Base-by-base conservation (phyloP, 177 flowering plant species). In the Tripterygium wilfordii region DNA sequence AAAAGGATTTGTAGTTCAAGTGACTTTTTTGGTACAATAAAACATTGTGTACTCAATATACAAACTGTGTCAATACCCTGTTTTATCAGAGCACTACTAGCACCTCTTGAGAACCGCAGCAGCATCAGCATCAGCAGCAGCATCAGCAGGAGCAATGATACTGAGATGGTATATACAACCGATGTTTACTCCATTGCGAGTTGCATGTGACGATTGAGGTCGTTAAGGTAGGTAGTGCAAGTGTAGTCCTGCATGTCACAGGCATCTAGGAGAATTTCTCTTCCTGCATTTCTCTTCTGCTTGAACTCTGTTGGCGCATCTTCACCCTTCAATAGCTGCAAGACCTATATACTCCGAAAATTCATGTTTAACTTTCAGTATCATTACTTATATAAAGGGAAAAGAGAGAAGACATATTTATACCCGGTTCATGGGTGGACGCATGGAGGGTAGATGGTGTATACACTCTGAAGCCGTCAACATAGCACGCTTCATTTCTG, bases 371-470 rank as follows among this genome's bases (percentile, higher is more conserved):
- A 20, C 12, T 4, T 20, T 20, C 10, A 1, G n/a, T n/a, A n/a
- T n/a, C 2, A 10, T 40, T 3, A 22, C 10, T n/a, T 19, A 20
- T 21, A 3, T 20, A 21, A 4, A n/a, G n/a, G n/a, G 26, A 4
- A 40, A 19, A 21, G 5, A 10, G 2, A 21, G 3, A 5, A 22
- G 44, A 40, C 15, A 2, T 12, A 15, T n/a, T n/a, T n/a, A 24
- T 64, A 88, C 99, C 80, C 54, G 52, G 1, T 32, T 72, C 99
- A 94, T 94, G 66, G 57, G 41, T 2, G 97, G 99, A 7, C 99
- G 78, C 61, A 26, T 59, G 26, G 62, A 41, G 10, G 92, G 63
- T 41, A 65, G 42, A 39, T 94, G 96, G 42, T 83, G 77, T 40
- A 89, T 78, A 85, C 99, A 94, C 74, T 67, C 42, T 12, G 87